Evolutionary conservation across 1,139 yeast genomes (phyloP), one percentile per base, ranked within the genome.

Genomic region (Kurtzmaniella natalensis): DNA sequence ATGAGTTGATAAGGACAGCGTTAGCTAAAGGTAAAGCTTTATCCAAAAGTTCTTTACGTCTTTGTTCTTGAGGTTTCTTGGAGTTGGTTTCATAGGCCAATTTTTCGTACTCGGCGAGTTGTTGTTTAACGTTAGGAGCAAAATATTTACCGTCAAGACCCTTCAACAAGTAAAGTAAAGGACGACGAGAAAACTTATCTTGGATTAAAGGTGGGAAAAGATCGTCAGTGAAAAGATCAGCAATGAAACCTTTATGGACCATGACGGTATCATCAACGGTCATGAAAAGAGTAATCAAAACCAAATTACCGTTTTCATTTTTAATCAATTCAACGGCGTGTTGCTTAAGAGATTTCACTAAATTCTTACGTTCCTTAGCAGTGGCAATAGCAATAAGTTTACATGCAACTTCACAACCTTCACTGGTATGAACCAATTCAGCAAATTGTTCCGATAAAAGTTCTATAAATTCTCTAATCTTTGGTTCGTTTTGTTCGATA

Each of bases 181-280:
- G 96, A 58, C 96, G 78, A 64, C 98, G 78, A 25, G 92, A 87
- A 51, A 73, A 83, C 55, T 88, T 87, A 46, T 84, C 83, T 35
- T 70, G 67, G 27, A 84, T 64, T 27, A 87, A 61, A 31, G 74
- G 77, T 8, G 74, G 71, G 47, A 87, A 64, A 25, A 62, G 53
- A 34, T 77, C 82, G 30, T 69, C 59, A 31, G 73, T 67, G 45
- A 76, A 71, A 36, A 78, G 69, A 39, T 80, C 83, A 25, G 72
- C 64, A 25, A 70, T 64, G 53, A 89, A 83, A 0, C 94, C 74
- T 57, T 86, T 88, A 54, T 72, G 71, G 32, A 87, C 73, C 48
- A 87, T 69, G 33, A 84, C 94, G 4, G 97, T 88, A 67, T 92
- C 98, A 67, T 92, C 98, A 35, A 89, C 94, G 18, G 94, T 80